phyloP scores from a whole-genome alignment of 306 rosid species.

The Urtica urens region DNA sequence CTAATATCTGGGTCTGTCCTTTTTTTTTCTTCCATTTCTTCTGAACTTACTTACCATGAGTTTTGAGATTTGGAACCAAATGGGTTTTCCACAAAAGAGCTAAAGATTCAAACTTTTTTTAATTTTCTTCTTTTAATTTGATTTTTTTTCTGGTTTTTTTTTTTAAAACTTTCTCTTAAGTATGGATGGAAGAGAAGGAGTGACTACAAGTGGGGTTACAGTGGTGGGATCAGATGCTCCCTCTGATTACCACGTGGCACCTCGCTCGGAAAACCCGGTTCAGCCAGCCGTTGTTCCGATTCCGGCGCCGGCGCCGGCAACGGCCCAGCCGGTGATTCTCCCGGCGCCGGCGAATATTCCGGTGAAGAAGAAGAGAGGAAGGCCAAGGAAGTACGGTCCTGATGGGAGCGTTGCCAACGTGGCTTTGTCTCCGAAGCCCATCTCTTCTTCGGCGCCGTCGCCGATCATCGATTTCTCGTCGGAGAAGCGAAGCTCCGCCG shows the following conservation, averaged over 20 bases:
- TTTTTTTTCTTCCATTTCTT: background rate
- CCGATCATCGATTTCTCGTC: constrained; percentile 92
- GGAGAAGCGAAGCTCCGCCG: constrained; percentile 39
- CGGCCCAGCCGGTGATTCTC: constrained; percentile 12
- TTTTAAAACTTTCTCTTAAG: constrained; percentile 10
- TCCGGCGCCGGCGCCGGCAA: constrained; percentile 17
- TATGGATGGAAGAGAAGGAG: constrained; percentile 85
- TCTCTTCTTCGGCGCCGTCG: constrained; percentile 78
- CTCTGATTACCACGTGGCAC: constrained; percentile 84
- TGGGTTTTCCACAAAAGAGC: constrained; percentile 32
- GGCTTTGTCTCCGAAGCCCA: constrained; percentile 88
- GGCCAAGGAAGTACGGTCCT: constrained; percentile 89
- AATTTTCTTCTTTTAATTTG: too few relatives aligned
- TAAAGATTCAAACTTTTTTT: constrained; percentile 14
- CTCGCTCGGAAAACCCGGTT: constrained; percentile 52
- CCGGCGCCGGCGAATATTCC: constrained; percentile 15
- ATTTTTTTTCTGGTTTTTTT: too few relatives aligned
- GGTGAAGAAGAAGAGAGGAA: constrained; percentile 83
- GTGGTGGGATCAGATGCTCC: constrained; percentile 98
- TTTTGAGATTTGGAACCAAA: constrained; percentile 24
- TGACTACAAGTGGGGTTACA: constrained; percentile 75
- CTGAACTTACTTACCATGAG: constrained; percentile 5
- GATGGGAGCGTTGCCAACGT: constrained; percentile 63
- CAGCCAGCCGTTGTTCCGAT: constrained; percentile 17
- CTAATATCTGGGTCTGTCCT: too few relatives aligned